Evolutionary conservation across 148 eudicot species (phyloP).

Genomic region (Fagopyrum esculentum): DNA sequence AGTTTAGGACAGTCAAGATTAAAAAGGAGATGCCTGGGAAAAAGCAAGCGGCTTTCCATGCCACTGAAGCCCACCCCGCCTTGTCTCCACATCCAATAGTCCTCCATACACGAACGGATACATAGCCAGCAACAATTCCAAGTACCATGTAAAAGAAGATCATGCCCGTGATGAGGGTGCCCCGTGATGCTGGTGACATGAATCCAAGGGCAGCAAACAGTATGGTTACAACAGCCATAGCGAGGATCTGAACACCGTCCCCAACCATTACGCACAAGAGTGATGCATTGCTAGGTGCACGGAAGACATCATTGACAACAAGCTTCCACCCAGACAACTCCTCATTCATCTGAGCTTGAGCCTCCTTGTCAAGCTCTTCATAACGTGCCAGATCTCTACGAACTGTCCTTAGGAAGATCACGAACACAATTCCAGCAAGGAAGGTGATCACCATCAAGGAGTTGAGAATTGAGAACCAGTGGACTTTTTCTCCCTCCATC

Average conservation of each 20-base stretch:
- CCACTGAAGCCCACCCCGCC: conserved; percentile 63
- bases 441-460: conserved; percentile 82
- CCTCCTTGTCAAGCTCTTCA: conserved; percentile 84
- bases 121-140: conserved; percentile 74
- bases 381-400: conserved; percentile 71
- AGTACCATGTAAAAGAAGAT: conserved; percentile 67
- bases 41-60: conserved; percentile 79
- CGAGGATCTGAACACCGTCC: conserved; percentile 81
- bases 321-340: conserved; percentile 89
- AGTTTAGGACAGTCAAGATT: conserved; percentile 49
- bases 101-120: conserved; percentile 71
- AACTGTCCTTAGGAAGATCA: conserved; percentile 73
- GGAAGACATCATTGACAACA: conserved; percentile 75
- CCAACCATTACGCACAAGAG: conserved; percentile 86
- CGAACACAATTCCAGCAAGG: conserved; percentile 83
- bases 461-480: conserved; percentile 83
- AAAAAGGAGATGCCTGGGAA: conserved; percentile 67
- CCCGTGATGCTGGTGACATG: conserved; percentile 82
- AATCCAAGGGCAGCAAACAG: conserved; percentile 73
- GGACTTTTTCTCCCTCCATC: conserved; percentile 89
- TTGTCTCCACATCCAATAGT: conserved; percentile 60
- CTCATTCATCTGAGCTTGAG: conserved; percentile 84
- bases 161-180: conserved; percentile 72
- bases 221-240: conserved; percentile 68
- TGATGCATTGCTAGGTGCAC: conserved; percentile 52